These are phyloP conservation scores for Talaromyces albobiverticillius DNA, from an alignment of 2,329 filamentous ascomycete species.

Conservation along the genomic window DNA sequence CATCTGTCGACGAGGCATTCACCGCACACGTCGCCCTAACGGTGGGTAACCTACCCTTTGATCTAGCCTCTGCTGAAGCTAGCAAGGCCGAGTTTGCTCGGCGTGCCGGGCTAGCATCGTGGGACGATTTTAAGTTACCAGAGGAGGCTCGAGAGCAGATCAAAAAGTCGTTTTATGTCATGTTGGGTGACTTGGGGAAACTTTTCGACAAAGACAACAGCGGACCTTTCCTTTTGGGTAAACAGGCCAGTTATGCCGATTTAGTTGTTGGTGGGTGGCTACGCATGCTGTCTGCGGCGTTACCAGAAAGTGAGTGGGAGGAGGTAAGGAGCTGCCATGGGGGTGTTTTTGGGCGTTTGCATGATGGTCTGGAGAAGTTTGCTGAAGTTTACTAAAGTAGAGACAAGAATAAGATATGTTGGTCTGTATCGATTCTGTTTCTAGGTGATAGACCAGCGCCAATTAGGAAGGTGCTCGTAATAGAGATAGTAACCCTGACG, in stretches of 20 bases:
- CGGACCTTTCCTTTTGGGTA: slow-evolving; percentile 52
- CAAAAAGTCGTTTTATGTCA: slow-evolving; percentile 39
- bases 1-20: slow-evolving; percentile 55
- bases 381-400: too few species aligned
- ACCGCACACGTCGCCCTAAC: slow-evolving; percentile 44
- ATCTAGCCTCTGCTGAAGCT: slow-evolving; percentile 47
- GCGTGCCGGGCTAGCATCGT: slow-evolving; percentile 45
- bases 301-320: slow-evolving; percentile 50
- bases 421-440: too few species aligned
- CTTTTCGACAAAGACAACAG: slow-evolving; percentile 37
- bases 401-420: too few species aligned
- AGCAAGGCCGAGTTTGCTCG: slow-evolving; percentile 49
- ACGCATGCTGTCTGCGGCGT: slow-evolving; percentile 41
- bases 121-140: slow-evolving; percentile 34
- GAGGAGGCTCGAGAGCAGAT: slow-evolving; percentile 42
- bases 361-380: slow-evolving; percentile 46
- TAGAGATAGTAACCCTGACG: too few species aligned
- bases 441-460: too few species aligned
- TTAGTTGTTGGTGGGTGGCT: slow-evolving; percentile 59
- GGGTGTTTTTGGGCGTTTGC: slow-evolving; percentile 50
- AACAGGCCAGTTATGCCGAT: slow-evolving; percentile 51
- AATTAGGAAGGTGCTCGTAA: too few species aligned
- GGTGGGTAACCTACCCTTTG: slow-evolving; percentile 47
- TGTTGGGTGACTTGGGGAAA: slow-evolving; percentile 42
- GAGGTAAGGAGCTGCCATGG: slow-evolving; percentile 48